These are phyloP conservation scores for Aureobasidium sp. DNA, from an alignment of 2,329 filamentous ascomycete genomes.

Conservation along the genomic window DNA sequence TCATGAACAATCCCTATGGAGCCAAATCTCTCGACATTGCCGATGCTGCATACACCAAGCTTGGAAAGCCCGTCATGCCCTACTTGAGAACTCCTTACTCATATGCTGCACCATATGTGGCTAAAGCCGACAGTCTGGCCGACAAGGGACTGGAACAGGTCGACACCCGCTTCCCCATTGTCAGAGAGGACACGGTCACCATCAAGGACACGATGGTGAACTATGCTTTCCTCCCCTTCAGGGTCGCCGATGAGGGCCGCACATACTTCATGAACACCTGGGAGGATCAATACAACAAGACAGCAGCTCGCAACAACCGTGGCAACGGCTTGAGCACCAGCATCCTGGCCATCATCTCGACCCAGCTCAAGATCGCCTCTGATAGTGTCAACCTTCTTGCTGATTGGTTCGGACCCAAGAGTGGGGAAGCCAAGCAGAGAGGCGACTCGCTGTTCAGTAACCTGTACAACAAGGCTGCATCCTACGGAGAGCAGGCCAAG, in stretches of 20 bases:
- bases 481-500: constrained; percentile 22
- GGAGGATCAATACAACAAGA: constrained; percentile 33
- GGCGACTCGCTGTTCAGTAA: constrained; percentile 23
- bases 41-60: constrained; percentile 65
- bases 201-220: constrained; percentile 55
- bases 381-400: constrained; percentile 28
- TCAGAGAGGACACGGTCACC: constrained; percentile 44
- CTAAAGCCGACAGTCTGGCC: constrained; percentile 70
- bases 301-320: constrained; percentile 27
- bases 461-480: constrained; percentile 22
- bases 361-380: constrained; percentile 27
- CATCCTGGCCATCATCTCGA: constrained; percentile 29
- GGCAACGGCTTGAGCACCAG: constrained; percentile 24
- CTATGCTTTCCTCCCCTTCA: constrained; percentile 51
- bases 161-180: constrained; percentile 51
- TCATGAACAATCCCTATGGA: constrained; percentile 76
- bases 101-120: constrained; percentile 77
- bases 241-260: constrained; percentile 18
- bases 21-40: constrained; percentile 73
- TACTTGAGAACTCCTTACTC: constrained; percentile 72
- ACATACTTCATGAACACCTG: constrained; percentile 29
- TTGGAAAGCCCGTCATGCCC: constrained; percentile 71
- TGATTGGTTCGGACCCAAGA: constrained; percentile 28
- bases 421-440: constrained; percentile 31
- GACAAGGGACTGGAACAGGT: constrained; percentile 37